Conservation (phyloP, 1,284 basidiomycete genomes). For the Mycosarcoma mackinlayi region DNA sequence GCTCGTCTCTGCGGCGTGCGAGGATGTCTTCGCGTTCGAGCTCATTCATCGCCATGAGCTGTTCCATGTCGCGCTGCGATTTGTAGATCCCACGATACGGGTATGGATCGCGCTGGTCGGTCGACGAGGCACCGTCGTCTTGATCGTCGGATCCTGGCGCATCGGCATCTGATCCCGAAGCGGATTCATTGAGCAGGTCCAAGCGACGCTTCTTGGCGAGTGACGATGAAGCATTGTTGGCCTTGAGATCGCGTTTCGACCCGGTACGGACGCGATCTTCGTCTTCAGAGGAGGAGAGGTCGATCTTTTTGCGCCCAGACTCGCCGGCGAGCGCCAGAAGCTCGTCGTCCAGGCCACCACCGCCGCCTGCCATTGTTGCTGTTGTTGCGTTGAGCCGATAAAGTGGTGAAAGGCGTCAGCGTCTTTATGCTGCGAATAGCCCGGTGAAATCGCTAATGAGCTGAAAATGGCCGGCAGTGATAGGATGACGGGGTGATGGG, state of each 20-base stretch:
- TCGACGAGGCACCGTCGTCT: slow-evolving; percentile 1
- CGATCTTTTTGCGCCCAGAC: slow-evolving; percentile 73
- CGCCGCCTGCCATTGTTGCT: slow-evolving; percentile 54
- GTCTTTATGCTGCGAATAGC: too few species aligned
- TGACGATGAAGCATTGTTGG: slow-evolving; percentile 11
- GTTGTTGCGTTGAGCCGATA: background rate
- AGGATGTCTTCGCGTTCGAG: slow-evolving; percentile 88
- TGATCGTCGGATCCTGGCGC: slow-evolving; percentile 21
- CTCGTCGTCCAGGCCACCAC: slow-evolving; percentile 75
- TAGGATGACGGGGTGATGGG: too few species aligned
- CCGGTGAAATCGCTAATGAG: too few species aligned
- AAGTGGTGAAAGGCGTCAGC: too few species aligned
- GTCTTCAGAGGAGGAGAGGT: slow-evolving; percentile 71
- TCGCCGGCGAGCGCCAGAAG: slow-evolving; percentile 77
- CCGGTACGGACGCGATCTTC: slow-evolving; percentile 70
- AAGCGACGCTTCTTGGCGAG: slow-evolving; percentile 48
- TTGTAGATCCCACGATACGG: slow-evolving; percentile 90
- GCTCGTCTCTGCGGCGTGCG: slow-evolving; percentile 81
- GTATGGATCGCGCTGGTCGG: slow-evolving; percentile 70
- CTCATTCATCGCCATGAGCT: slow-evolving; percentile 83
- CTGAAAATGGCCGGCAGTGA: too few species aligned
- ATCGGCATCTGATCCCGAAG: slow-evolving; percentile 28
- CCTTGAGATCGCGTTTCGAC: slow-evolving; percentile 11
- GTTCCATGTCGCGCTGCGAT: slow-evolving; percentile 82
- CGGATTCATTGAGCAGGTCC: slow-evolving; percentile 61